Evolutionary conservation across 257 asterid genomes (phyloP).

Genomic region (Linaria vulgaris): DNA sequence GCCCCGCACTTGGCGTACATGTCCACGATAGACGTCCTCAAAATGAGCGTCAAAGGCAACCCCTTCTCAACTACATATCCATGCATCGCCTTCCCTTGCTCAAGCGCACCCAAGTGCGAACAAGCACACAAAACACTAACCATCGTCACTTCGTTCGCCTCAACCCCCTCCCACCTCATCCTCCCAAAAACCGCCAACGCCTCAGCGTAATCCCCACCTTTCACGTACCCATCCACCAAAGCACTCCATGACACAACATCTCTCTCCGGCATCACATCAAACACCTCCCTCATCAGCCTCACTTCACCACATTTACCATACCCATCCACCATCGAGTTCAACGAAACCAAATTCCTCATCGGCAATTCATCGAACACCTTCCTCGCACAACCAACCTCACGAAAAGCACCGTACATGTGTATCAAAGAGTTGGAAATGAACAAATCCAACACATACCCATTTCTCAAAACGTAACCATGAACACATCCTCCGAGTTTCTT

Average conservation of each 20-base stretch:
- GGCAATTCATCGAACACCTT: conserved; percentile 71
- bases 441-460: conserved; percentile 44
- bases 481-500: conserved; percentile 40
- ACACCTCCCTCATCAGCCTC: conserved; percentile 50
- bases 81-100: conserved; percentile 65
- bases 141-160: conserved; percentile 75
- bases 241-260: conserved; percentile 90
- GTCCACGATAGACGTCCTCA: conserved; percentile 69
- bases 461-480: conserved; percentile 44
- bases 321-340: conserved; percentile 78
- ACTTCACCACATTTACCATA: conserved; percentile 67
- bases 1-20: conserved; percentile 87
- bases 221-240: conserved; percentile 73
- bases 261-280: conserved; percentile 60
- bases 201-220: conserved; percentile 44
- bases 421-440: conserved; percentile 63
- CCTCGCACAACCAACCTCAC: conserved; percentile 38
- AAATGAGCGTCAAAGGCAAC: conserved; percentile 46
- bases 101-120: conserved; percentile 73
- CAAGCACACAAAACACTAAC: conserved; percentile 73
- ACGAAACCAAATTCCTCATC: conserved; percentile 54
- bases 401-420: conserved; percentile 65
- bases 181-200: conserved; percentile 47
- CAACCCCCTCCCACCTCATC: conserved; percentile 43
- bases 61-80: conserved; percentile 37